These are phyloP conservation scores for Populus euphratica DNA, from an alignment of 345 rosid species.

Conservation along the genomic window DNA sequence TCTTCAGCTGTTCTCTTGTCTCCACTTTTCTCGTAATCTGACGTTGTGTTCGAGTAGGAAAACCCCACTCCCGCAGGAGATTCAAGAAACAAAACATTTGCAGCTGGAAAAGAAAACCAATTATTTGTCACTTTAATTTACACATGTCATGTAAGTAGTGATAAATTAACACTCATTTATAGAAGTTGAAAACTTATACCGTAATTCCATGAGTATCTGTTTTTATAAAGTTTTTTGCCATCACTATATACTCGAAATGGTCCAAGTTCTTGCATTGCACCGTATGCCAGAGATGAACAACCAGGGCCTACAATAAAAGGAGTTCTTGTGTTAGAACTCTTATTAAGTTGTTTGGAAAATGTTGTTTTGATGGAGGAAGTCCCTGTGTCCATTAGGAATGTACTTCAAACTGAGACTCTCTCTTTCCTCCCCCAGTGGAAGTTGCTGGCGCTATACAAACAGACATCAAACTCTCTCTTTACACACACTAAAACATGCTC, in stretches of 20 bases:
- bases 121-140: not conserved
- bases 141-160: not conserved
- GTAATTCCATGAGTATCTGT: conserved; percentile 36
- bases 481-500: no score
- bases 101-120: conserved; percentile 19
- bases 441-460: no score
- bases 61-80: conserved; percentile 47
- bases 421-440: no score
- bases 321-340: not conserved
- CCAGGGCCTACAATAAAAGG: conserved; percentile 34
- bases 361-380: no score
- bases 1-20: conserved; percentile 28
- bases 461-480: not conserved
- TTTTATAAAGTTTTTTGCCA: conserved; percentile 36
- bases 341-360: not conserved
- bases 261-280: conserved; percentile 49
- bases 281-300: conserved; percentile 42
- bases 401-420: no score
- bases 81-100: conserved; percentile 39
- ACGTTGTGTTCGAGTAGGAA: conserved; percentile 34
- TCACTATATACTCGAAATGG: conserved; percentile 41
- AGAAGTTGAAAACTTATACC: conserved; percentile 5
- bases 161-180: not conserved
- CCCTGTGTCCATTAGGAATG: no score
- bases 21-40: conserved; percentile 23